These are phyloP conservation scores for Trichosporon sp. DNA, from an alignment of 1,284 basidiomycete genomes.

Conservation along the genomic window DNA sequence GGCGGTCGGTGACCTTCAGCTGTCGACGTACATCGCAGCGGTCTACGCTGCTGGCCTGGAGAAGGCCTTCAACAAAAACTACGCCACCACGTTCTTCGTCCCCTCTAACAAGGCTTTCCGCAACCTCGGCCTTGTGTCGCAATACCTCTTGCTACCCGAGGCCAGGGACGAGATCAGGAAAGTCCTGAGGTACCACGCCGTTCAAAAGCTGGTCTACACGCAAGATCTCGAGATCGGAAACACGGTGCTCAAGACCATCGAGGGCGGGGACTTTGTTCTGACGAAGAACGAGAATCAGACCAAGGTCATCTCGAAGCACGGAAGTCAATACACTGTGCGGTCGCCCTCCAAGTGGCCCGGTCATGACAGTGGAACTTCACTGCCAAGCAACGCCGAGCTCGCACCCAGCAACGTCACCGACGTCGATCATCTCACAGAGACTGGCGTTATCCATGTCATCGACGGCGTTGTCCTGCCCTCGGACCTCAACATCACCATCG, in stretches of 20 bases:
- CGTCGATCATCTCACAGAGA: constrained; percentile 64
- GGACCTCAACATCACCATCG: constrained; percentile 75
- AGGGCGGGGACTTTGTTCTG: constrained; percentile 47
- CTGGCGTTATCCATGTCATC: constrained; percentile 86
- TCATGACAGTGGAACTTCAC: constrained; percentile 48
- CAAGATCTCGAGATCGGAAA: constrained; percentile 45
- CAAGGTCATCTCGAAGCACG: not conserved
- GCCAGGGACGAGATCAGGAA: constrained; percentile 71
- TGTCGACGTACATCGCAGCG: constrained; percentile 84
- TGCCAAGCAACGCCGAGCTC: constrained; percentile 43
- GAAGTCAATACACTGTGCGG: constrained; percentile 18
- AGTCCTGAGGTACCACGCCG: constrained; percentile 77
- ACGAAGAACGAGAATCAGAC: constrained; percentile 26
- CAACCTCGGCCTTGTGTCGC: constrained; percentile 79
- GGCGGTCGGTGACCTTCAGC: constrained; percentile 71
- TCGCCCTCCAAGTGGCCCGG: constrained; percentile 38
- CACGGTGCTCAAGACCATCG: constrained; percentile 40
- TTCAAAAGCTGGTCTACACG: constrained; percentile 72
- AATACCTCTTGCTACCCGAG: constrained; percentile 66
- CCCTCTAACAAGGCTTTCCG: constrained; percentile 85
- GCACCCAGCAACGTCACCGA: constrained; percentile 37
- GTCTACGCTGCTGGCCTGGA: constrained; percentile 78
- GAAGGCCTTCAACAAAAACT: constrained; percentile 60
- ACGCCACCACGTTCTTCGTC: constrained; percentile 75
- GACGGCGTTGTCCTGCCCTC: constrained; percentile 79